These are phyloP conservation scores for Starmerella vaccinii DNA, from an alignment of 805 yeast species.

Conservation along the genomic window DNA sequence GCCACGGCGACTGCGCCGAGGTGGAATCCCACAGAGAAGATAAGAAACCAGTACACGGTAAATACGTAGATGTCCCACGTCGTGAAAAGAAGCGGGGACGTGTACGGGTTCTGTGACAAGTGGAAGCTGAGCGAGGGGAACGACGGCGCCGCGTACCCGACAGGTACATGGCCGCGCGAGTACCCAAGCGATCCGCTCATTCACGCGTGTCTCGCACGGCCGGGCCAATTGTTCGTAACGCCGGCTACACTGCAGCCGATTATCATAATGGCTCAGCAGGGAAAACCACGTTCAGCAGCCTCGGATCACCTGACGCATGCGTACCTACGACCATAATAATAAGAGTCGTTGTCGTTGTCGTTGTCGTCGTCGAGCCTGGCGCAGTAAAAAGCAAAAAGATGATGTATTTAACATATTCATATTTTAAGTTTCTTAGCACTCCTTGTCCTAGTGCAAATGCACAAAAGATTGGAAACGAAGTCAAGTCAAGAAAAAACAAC, in stretches of 20 bases:
- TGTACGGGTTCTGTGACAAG: conserved; percentile 29
- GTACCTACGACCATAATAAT: too few species aligned
- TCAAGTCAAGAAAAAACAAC: too few species aligned
- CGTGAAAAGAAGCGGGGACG: conserved; percentile 53
- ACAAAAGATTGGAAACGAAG: not conserved
- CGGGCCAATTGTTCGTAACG: not conserved
- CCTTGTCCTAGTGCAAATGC: too few species aligned
- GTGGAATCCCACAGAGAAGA: conserved; percentile 55
- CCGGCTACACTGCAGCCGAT: not conserved
- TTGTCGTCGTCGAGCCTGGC: too few species aligned
- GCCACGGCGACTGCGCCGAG: conserved; percentile 56
- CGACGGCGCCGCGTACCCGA: conserved; percentile 66
- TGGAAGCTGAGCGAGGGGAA: conserved; percentile 58
- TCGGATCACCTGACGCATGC: not conserved
- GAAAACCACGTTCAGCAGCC: too few species aligned
- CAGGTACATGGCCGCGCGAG: conserved; percentile 41
- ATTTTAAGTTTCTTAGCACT: too few species aligned
- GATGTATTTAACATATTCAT: too few species aligned
- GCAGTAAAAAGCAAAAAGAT: too few species aligned
- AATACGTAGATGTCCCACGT: conserved; percentile 68
- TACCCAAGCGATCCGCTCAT: conserved; percentile 24
- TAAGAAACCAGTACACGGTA: conserved; percentile 71
- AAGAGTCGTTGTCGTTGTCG: too few species aligned
- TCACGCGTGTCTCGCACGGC: not conserved
- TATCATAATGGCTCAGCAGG: not conserved